Conservation (phyloP, 2,329 filamentous ascomycete species). For the Hymenoscyphus linearis region DNA sequence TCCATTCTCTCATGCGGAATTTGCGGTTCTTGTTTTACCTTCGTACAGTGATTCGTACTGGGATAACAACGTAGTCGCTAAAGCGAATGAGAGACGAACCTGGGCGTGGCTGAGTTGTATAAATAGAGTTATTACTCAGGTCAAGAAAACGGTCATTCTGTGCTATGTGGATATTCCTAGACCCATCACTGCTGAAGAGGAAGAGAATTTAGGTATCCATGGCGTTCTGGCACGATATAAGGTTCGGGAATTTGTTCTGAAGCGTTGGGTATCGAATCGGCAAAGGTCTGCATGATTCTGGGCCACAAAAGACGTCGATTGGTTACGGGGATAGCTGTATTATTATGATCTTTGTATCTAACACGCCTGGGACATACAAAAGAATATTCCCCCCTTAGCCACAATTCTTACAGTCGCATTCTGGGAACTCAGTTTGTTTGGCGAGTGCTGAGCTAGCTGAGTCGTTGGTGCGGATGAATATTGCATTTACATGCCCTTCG, state of each 20-base stretch:
- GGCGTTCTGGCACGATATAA: slow-evolving; percentile 63
- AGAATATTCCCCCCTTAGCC: neutral
- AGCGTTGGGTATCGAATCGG: slow-evolving; percentile 79
- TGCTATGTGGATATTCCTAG: slow-evolving; percentile 88
- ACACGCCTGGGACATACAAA: neutral
- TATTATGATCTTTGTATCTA: neutral
- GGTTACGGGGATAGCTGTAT: neutral
- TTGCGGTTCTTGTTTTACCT: slow-evolving; percentile 78
- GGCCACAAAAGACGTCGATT: neutral
- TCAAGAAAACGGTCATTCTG: slow-evolving; percentile 82
- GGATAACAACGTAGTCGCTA: slow-evolving; percentile 47
- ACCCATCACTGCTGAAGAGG: slow-evolving; percentile 45
- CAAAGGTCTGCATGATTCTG: neutral
- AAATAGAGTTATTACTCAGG: slow-evolving; percentile 83
- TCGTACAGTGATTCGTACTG: slow-evolving; percentile 73
- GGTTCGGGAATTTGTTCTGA: slow-evolving; percentile 74
- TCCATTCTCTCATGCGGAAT: slow-evolving; percentile 92
- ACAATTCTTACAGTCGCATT: neutral
- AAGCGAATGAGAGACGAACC: slow-evolving; percentile 44
- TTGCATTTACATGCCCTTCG: neutral
- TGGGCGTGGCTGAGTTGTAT: slow-evolving; percentile 88
- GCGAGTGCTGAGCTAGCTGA: neutral
- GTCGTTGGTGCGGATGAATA: neutral
- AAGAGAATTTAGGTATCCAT: slow-evolving; percentile 51
- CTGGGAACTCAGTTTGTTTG: neutral